These are phyloP conservation scores for Phytopythium boreale DNA, from an alignment of 352 stramenopile genomes.

Conservation along the genomic window DNA sequence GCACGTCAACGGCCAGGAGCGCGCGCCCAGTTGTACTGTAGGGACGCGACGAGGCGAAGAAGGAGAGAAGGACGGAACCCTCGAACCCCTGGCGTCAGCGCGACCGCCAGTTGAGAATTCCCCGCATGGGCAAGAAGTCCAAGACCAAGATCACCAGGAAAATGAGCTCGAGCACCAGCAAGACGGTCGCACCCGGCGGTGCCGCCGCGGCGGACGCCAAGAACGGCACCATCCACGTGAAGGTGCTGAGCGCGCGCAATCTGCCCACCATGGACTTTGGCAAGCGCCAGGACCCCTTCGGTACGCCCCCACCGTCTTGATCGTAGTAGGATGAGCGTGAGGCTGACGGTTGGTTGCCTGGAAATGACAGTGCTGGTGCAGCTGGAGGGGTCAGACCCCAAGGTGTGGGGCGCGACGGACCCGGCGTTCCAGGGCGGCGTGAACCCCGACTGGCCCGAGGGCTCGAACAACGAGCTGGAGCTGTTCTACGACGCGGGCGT, in stretches of 20 bases:
- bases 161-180: constrained; percentile 4
- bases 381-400: constrained; percentile 60
- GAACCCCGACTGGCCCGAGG: constrained; percentile 62
- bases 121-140: constrained; percentile 28
- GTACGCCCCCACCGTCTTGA: constrained; percentile 18
- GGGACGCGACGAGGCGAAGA: background rate
- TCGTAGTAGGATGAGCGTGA: background rate
- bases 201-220: constrained; percentile 3
- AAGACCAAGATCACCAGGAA: constrained; percentile 13
- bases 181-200: constrained; percentile 3
- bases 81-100: background rate
- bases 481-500: constrained; percentile 68
- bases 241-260: constrained; percentile 53
- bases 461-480: constrained; percentile 77
- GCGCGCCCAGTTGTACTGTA: background rate
- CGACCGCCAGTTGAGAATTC: constrained; percentile 25
- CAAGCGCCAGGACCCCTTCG: constrained; percentile 77
- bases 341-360: background rate
- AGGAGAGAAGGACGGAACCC: background rate
- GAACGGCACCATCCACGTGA: constrained; percentile 79
- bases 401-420: constrained; percentile 61
- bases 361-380: constrained; percentile 55
- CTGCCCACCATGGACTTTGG: constrained; percentile 77
- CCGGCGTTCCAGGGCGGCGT: constrained; percentile 57
- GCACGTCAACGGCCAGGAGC: too few relatives aligned